Conservation (phyloP, 2,329 filamentous ascomycete genomes). For the Neonectria hederae region DNA sequence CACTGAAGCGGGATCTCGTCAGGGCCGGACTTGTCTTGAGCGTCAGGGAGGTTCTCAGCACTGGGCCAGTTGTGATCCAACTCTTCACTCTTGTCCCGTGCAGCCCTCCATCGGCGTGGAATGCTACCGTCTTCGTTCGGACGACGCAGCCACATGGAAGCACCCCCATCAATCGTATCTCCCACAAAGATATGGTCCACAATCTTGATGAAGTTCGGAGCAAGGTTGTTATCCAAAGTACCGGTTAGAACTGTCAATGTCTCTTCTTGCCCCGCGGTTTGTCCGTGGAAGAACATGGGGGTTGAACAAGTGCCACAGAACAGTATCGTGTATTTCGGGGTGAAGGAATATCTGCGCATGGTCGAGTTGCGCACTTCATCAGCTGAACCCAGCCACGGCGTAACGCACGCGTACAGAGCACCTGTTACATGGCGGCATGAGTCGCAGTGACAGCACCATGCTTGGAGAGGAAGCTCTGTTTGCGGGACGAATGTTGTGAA, state of each 20-base stretch:
- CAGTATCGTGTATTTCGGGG: constrained; percentile 44
- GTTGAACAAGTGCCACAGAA: constrained; percentile 57
- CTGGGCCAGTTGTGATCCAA: constrained; percentile 47
- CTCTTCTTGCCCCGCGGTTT: background rate
- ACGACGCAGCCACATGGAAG: constrained; percentile 55
- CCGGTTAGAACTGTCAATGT: constrained; percentile 51
- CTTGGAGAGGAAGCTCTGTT: constrained; percentile 53
- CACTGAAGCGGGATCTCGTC: constrained; percentile 53
- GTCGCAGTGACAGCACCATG: constrained; percentile 57
- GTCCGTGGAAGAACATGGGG: constrained; percentile 53
- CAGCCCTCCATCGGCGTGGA: constrained; percentile 42
- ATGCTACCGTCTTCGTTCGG: constrained; percentile 44
- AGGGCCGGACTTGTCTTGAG: constrained; percentile 17
- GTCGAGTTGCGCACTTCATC: constrained; percentile 31
- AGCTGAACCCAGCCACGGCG: constrained; percentile 31
- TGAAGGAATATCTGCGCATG: constrained; percentile 52
- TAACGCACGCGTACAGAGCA: constrained; percentile 48
- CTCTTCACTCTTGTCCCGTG: constrained; percentile 35
- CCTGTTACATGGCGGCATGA: constrained; percentile 60
- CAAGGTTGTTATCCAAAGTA: constrained; percentile 44
- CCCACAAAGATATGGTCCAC: constrained; percentile 55
- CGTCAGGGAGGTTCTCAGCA: constrained; percentile 12
- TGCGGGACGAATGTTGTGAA: constrained; percentile 49
- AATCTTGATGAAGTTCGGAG: constrained; percentile 44
- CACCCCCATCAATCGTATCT: constrained; percentile 63